Evolutionary conservation across 2,329 filamentous ascomycete species (phyloP).

Genomic region (Alternaria arbusti): DNA sequence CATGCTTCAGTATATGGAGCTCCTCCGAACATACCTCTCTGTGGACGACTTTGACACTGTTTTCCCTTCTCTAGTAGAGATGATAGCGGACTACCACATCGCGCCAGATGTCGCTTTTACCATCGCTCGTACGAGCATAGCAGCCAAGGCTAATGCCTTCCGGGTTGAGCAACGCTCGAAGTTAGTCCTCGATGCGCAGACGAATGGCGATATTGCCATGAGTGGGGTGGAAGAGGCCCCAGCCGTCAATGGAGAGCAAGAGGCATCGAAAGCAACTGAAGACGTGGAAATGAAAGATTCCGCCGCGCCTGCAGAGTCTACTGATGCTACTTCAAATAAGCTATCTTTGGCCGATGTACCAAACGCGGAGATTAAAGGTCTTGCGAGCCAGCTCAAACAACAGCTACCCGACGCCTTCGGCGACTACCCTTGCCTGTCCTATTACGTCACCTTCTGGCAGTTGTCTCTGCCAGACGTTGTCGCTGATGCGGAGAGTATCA

Average conservation of each 20-base stretch:
- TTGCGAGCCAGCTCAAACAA: constrained; percentile 72
- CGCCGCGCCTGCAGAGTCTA: constrained; percentile 2
- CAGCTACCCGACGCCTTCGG: constrained; percentile 69
- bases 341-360: constrained; percentile 44
- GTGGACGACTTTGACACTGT: constrained; percentile 77
- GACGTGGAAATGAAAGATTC: constrained; percentile 53
- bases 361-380: constrained; percentile 73
- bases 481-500: constrained; percentile 66
- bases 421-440: constrained; percentile 75
- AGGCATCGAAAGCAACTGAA: constrained; percentile 11
- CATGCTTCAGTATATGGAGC: constrained; percentile 85
- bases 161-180: constrained; percentile 41
- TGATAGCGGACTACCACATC: constrained; percentile 81
- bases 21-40: constrained; percentile 80
- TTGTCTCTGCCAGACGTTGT: constrained; percentile 77
- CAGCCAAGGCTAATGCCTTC: constrained; percentile 47
- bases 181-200: constrained; percentile 10
- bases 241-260: constrained; percentile 7
- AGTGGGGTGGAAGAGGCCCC: constrained; percentile 26
- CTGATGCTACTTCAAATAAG: neutral
- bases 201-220: constrained; percentile 61
- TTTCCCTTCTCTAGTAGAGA: constrained; percentile 74
- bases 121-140: constrained; percentile 77
- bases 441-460: constrained; percentile 93
- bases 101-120: constrained; percentile 84